phyloP scores from a whole-genome alignment of 352 stramenopile species.

The Globisporangium emineosum region DNA sequence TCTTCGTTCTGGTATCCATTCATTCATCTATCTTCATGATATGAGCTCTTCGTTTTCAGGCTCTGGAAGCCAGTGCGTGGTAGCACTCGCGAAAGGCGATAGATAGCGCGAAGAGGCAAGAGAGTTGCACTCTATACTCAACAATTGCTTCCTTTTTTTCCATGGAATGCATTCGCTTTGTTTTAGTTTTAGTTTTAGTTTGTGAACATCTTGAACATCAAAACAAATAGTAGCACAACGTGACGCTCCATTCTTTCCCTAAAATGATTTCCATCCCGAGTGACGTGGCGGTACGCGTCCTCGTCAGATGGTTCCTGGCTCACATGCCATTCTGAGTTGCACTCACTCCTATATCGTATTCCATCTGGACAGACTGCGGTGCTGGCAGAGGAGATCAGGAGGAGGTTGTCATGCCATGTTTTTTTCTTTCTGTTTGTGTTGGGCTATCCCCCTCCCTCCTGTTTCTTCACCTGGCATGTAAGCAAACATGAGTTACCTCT shows the following conservation, averaged over 20 bases:
- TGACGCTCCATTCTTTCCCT: background rate
- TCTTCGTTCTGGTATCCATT: too few species aligned
- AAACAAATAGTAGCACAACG: too few species aligned
- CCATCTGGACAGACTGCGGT: background rate
- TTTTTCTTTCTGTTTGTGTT: background rate
- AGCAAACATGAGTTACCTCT: background rate
- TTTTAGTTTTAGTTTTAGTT: too few species aligned
- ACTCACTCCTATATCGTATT: background rate
- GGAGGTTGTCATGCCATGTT: background rate
- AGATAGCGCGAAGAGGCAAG: background rate
- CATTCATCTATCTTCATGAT: too few species aligned
- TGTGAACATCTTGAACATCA: too few species aligned
- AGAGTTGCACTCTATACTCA: too few species aligned
- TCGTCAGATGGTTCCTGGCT: background rate
- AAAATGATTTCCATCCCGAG: background rate
- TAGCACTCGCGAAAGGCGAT: background rate
- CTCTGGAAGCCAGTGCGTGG: too few species aligned
- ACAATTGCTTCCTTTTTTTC: too few species aligned
- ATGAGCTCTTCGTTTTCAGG: too few species aligned
- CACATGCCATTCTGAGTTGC: background rate
- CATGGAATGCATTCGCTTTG: too few species aligned
- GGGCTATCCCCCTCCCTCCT: background rate
- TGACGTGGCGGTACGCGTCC: background rate
- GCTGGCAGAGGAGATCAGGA: too few species aligned
- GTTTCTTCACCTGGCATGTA: background rate